Conservation (phyloP, 495 filamentous ascomycete species). For the Penicillium taxi region DNA sequence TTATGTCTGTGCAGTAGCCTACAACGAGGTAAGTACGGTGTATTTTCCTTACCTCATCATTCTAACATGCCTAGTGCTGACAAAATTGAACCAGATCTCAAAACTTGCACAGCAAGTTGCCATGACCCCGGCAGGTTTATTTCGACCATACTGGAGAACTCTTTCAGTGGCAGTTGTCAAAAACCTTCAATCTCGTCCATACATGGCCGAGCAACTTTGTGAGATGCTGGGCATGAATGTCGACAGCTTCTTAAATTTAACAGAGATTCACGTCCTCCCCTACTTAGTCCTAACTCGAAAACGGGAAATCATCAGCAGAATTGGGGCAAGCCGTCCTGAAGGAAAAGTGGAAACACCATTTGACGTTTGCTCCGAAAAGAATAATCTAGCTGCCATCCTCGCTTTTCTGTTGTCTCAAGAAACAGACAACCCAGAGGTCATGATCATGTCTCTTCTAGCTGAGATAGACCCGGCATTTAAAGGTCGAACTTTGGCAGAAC, state of each 20-base stretch:
- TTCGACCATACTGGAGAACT: slow-evolving; percentile 79
- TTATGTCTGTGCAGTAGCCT: slow-evolving; percentile 68
- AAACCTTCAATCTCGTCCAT: slow-evolving; percentile 69
- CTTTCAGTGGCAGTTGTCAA: slow-evolving; percentile 73
- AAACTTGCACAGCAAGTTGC: slow-evolving; percentile 56
- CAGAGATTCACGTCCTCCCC: slow-evolving; percentile 77
- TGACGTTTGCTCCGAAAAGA: slow-evolving; percentile 52
- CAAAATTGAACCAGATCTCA: slow-evolving; percentile 36
- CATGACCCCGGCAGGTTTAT: slow-evolving; percentile 54
- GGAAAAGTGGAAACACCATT: slow-evolving; percentile 48
- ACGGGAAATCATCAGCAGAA: slow-evolving; percentile 66
- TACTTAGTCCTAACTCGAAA: slow-evolving; percentile 73
- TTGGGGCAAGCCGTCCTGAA: slow-evolving; percentile 65
- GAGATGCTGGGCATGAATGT: slow-evolving; percentile 69
- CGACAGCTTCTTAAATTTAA: slow-evolving; percentile 59
- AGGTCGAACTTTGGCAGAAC: slow-evolving; percentile 52
- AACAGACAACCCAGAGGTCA: slow-evolving; percentile 53
- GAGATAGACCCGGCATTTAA: slow-evolving; percentile 61
- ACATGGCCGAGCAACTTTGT: slow-evolving; percentile 71
- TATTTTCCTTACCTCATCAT: neutral
- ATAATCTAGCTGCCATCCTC: slow-evolving; percentile 71
- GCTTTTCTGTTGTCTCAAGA: slow-evolving; percentile 71
- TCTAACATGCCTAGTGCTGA: no score
- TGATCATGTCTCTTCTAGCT: slow-evolving; percentile 59
- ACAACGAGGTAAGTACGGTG: slow-evolving; percentile 56